These are phyloP conservation scores for Neurospora terricola DNA, from an alignment of 495 filamentous ascomycete genomes.

Conservation along the genomic window DNA sequence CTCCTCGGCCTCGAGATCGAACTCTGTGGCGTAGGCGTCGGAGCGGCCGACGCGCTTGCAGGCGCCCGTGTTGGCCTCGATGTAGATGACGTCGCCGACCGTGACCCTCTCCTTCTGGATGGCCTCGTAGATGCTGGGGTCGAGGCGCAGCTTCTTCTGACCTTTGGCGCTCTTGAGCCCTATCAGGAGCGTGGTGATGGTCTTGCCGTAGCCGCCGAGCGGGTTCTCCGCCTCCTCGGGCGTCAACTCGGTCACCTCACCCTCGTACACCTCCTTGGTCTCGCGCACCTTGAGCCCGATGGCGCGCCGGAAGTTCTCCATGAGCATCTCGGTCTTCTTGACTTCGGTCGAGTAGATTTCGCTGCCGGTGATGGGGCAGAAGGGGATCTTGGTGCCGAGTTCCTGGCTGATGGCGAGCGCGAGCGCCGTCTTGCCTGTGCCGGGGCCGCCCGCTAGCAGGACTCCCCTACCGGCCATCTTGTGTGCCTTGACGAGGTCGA, in stretches of 20 bases:
- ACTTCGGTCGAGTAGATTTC: conserved; percentile 96
- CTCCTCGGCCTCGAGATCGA: conserved; percentile 96
- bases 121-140: conserved; percentile 96
- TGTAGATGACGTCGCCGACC: conserved; percentile 95
- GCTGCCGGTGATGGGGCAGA: conserved; percentile 92
- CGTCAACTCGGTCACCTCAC: conserved; percentile 90
- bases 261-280: conserved; percentile 97
- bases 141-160: conserved; percentile 91
- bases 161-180: conserved; percentile 84
- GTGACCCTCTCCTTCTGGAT: conserved; percentile 97
- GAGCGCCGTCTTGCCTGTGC: conserved; percentile 94
- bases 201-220: conserved; percentile 89
- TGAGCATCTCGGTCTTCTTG: conserved; percentile 96
- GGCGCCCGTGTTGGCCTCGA: conserved; percentile 94
- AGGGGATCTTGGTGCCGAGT: conserved; percentile 92
- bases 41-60: conserved; percentile 93
- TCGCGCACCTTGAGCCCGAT: conserved; percentile 94
- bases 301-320: conserved; percentile 95
- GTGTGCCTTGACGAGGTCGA: conserved; percentile 86
- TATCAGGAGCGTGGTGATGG: conserved; percentile 82
- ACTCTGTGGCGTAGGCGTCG: conserved; percentile 94
- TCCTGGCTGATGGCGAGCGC: conserved; percentile 91
- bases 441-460: conserved; percentile 79
- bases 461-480: conserved; percentile 97
- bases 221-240: conserved; percentile 97